phyloP scores from a whole-genome alignment of 345 rosid species.

The Citrus mangshanensis region DNA sequence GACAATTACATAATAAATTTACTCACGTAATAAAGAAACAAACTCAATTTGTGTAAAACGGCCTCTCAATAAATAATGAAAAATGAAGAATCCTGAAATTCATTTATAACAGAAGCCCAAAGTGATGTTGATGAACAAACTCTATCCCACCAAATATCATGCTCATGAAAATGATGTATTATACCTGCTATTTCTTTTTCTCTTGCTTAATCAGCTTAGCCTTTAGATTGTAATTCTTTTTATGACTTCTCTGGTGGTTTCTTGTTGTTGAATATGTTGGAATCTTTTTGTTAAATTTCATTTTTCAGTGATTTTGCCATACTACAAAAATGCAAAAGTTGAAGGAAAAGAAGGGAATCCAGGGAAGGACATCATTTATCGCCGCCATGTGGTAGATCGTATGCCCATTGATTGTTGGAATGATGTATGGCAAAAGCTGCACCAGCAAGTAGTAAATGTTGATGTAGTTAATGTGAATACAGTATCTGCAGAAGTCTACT shows the following conservation, averaged over 20 bases:
- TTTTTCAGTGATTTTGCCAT: constrained; percentile 75
- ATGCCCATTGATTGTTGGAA: constrained; percentile 98
- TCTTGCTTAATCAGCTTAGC: background rate
- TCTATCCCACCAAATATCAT: background rate
- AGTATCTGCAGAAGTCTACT: constrained; percentile 76
- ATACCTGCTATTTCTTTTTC: background rate
- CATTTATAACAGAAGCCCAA: background rate
- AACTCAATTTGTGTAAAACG: background rate
- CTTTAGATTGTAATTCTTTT: background rate
- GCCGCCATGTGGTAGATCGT: constrained; percentile 81
- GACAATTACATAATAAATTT: background rate
- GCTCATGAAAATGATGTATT: background rate
- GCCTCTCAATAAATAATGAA: background rate
- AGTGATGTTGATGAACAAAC: background rate
- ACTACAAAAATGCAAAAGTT: constrained; percentile 60
- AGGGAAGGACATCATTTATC: constrained; percentile 60
- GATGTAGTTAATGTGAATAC: constrained; percentile 78
- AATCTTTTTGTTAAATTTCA: constrained; percentile 6
- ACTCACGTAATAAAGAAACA: background rate
- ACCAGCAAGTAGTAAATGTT: constrained; percentile 80
- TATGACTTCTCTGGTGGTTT: background rate
- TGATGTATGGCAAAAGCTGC: constrained; percentile 91
- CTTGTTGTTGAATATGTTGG: background rate
- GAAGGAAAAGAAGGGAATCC: constrained; percentile 38
- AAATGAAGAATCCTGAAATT: background rate